These are phyloP conservation scores for Entomortierella chlamydospora DNA, from an alignment of 192 early-diverging fungal species.

Conservation along the genomic window DNA sequence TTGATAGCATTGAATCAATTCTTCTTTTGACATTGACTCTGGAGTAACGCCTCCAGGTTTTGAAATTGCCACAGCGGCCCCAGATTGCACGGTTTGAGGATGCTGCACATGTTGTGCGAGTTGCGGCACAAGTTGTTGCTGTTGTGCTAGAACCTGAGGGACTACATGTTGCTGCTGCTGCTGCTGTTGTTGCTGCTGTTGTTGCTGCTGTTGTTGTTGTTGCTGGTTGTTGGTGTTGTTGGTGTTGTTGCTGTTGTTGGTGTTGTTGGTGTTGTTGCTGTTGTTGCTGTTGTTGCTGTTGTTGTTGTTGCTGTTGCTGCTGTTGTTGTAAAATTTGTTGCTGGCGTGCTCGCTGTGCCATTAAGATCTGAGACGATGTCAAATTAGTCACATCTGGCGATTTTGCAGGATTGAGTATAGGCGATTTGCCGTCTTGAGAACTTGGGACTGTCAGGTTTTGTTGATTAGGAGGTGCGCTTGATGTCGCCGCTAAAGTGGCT, in stretches of 20 bases:
- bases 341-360: constrained; percentile 12
- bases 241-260: neutral
- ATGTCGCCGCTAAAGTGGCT: neutral
- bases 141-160: constrained; percentile 3
- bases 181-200: constrained; percentile 12
- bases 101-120: neutral
- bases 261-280: neutral
- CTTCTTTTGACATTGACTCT: constrained; percentile 32
- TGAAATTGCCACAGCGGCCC: neutral
- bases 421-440: constrained; percentile 2
- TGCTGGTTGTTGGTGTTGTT: neutral
- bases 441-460: neutral
- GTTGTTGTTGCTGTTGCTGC: constrained; percentile 18
- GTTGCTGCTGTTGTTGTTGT: constrained; percentile 12
- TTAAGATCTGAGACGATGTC: constrained; percentile 19
- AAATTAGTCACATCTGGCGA: constrained; percentile 6
- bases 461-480: neutral
- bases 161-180: constrained; percentile 1
- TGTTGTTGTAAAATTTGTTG: neutral
- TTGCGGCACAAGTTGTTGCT: neutral
- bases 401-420: neutral
- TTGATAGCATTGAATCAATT: constrained; percentile 14
- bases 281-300: constrained; percentile 11
- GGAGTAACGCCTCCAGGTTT: neutral
- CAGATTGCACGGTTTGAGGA: neutral